Evolutionary conservation across 768 basidiomycete genomes (phyloP).

Genomic region (Mycena crocata): DNA sequence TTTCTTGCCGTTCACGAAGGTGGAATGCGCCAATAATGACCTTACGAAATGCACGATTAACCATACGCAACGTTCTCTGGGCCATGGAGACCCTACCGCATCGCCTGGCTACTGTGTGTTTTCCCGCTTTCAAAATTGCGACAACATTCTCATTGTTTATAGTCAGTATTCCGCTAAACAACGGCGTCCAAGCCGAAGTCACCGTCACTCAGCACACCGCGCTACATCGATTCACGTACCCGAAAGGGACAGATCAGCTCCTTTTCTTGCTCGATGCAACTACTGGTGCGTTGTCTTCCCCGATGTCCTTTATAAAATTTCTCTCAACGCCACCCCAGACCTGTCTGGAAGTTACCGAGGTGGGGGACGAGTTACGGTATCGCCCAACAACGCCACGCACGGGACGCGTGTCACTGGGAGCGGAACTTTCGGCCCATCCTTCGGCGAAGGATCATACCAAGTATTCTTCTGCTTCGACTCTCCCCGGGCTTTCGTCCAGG

Average conservation of each 20-base stretch:
- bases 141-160: not conserved
- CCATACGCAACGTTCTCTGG: conserved; percentile 9
- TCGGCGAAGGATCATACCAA: conserved; percentile 27
- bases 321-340: conserved; percentile 6
- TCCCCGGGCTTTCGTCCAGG: conserved; percentile 16
- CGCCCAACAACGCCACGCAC: conserved; percentile 12
- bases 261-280: conserved; percentile 28
- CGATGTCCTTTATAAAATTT: not conserved
- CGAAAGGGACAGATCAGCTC: conserved; percentile 46
- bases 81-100: conserved; percentile 27
- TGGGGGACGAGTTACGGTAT: conserved; percentile 16
- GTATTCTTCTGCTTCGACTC: conserved; percentile 30
- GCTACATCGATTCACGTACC: conserved; percentile 58
- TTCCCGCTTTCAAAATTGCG: not conserved
- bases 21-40: conserved; percentile 26
- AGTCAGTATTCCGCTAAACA: conserved; percentile 47
- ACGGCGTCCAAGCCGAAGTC: conserved; percentile 56
- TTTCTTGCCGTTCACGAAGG: conserved; percentile 19
- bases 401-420: conserved; percentile 28
- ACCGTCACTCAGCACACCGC: conserved; percentile 58
- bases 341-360: conserved; percentile 25
- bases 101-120: conserved; percentile 33
- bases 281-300: not conserved
- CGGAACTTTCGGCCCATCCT: conserved; percentile 22
- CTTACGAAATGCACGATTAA: conserved; percentile 25